These are phyloP conservation scores for Monosporascus sp. DNA, from an alignment of 2,329 filamentous ascomycete genomes.

Conservation along the genomic window DNA sequence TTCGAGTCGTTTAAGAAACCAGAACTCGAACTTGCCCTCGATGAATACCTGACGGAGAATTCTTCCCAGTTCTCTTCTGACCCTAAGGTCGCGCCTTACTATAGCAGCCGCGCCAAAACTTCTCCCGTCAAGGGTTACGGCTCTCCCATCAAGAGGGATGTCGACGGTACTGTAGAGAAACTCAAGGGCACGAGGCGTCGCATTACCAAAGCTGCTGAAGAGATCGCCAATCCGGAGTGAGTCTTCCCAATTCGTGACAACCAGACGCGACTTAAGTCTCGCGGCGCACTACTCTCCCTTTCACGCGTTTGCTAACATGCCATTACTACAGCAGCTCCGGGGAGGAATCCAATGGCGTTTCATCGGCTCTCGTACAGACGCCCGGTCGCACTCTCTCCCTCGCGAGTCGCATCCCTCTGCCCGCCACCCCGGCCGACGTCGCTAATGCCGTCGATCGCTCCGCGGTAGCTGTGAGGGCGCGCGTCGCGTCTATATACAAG, in stretches of 20 bases:
- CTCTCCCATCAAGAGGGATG: constrained; percentile 42
- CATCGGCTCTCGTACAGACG: constrained; percentile 43
- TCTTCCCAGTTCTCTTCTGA: constrained; percentile 58
- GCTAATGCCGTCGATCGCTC: constrained; percentile 70
- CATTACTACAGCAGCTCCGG: constrained; percentile 29
- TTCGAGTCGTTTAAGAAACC: constrained; percentile 68
- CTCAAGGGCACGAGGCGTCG: constrained; percentile 23
- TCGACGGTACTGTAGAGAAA: constrained; percentile 18
- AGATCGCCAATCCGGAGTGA: constrained; percentile 66
- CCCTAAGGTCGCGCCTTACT: constrained; percentile 68
- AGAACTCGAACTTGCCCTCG: constrained; percentile 71
- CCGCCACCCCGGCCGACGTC: constrained; percentile 74
- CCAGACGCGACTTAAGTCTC: constrained; percentile 41
- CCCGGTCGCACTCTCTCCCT: constrained; percentile 48
- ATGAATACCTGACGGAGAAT: constrained; percentile 68
- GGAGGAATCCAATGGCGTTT: constrained; percentile 29
- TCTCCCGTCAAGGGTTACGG: constrained; percentile 45
- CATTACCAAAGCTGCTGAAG: constrained; percentile 42
- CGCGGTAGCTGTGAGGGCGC: constrained; percentile 59
- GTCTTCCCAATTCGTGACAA: constrained; percentile 58
- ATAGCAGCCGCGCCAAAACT: constrained; percentile 58
- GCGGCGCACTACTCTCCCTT: constrained; percentile 65
- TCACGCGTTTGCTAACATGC: constrained; percentile 51
- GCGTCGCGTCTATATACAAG: constrained; percentile 59
- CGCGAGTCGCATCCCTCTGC: constrained; percentile 62